Conservation (phyloP, 1,284 basidiomycete genomes). For the Polyporus tsugae region DNA sequence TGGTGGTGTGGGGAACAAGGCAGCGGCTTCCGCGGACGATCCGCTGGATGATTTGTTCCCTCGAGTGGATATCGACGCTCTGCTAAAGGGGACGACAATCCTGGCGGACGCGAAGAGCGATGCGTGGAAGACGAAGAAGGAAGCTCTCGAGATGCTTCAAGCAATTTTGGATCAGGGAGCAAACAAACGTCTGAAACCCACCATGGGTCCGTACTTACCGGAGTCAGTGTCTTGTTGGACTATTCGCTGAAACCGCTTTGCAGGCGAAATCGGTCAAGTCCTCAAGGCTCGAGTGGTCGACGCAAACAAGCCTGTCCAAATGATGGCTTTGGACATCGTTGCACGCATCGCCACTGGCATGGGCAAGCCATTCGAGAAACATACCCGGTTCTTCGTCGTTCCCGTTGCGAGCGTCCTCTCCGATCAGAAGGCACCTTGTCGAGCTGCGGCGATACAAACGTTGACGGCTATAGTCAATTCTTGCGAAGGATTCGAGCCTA, state of each 20-base stretch:
- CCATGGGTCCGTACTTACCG: conserved; percentile 72
- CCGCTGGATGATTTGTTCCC: conserved; percentile 95
- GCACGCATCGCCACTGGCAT: conserved; percentile 91
- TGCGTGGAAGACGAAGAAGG: conserved; percentile 98
- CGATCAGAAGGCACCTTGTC: conserved; percentile 92
- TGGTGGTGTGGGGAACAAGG: conserved; percentile 47
- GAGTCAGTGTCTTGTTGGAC: conserved; percentile 14
- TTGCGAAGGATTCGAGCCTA: conserved; percentile 84
- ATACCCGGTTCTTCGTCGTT: conserved; percentile 79
- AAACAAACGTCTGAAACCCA: conserved; percentile 92
- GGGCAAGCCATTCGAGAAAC: conserved; percentile 95
- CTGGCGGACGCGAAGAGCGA: conserved; percentile 88
- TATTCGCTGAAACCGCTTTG: conserved; percentile 1
- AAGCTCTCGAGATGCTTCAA: conserved; percentile 89
- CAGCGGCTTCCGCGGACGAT: conserved; percentile 57
- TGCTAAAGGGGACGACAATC: conserved; percentile 88
- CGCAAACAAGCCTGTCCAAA: conserved; percentile 94
- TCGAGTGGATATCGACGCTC: conserved; percentile 90
- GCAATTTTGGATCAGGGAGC: conserved; percentile 87
- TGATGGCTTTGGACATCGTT: conserved; percentile 90
- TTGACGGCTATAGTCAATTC: conserved; percentile 88
- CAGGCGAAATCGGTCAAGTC: conserved; percentile 90
- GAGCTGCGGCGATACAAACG: conserved; percentile 81
- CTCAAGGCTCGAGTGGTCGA: conserved; percentile 92
- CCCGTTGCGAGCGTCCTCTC: conserved; percentile 88